Percentiles rank a stretch among this genome's conserved stretches.
Conservation (phyloP, 257 asterid genomes). For the Thymus quinquecostatus region DNA sequence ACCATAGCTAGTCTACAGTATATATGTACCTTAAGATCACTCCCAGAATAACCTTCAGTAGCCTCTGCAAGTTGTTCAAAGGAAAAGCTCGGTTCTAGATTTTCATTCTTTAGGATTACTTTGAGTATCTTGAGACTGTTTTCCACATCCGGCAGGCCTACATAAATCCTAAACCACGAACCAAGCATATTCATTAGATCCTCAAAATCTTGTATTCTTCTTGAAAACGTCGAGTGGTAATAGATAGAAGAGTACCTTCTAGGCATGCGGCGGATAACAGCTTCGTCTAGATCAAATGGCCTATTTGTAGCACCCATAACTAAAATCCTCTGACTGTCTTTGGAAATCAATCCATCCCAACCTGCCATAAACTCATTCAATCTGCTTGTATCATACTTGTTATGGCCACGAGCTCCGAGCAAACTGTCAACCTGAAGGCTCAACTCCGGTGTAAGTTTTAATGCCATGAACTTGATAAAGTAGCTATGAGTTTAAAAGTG, state of each 20-base stretch:
- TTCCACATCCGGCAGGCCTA: slow-evolving; percentile 88
- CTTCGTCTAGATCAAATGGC: slow-evolving; percentile 79
- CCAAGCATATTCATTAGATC: too few species aligned
- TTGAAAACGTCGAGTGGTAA: background rate
- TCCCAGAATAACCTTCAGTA: slow-evolving; percentile 99
- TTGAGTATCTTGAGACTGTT: slow-evolving; percentile 83
- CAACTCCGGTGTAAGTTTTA: background rate
- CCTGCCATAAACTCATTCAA: slow-evolving; percentile 55
- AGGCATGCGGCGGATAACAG: slow-evolving; percentile 80
- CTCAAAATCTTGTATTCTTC: too few species aligned
- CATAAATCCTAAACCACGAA: slow-evolving; percentile 60
- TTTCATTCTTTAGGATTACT: slow-evolving; percentile 72
- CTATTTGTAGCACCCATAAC: slow-evolving; percentile 81
- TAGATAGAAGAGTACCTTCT: slow-evolving; percentile 44
- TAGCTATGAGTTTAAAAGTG: background rate
- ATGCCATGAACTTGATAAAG: background rate
- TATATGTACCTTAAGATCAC: slow-evolving; percentile 59
- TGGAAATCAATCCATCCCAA: slow-evolving; percentile 54
- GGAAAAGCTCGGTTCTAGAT: slow-evolving; percentile 66
- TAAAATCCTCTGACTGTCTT: slow-evolving; percentile 67
- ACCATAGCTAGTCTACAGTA: background rate
- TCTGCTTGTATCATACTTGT: slow-evolving; percentile 65
- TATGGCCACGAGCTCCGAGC: slow-evolving; percentile 71
- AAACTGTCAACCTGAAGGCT: slow-evolving; percentile 66
- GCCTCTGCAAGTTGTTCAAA: slow-evolving; percentile 82